These are phyloP conservation scores for Cordyceps pruinosa DNA, from an alignment of 2,329 filamentous ascomycete genomes.

Conservation along the genomic window DNA sequence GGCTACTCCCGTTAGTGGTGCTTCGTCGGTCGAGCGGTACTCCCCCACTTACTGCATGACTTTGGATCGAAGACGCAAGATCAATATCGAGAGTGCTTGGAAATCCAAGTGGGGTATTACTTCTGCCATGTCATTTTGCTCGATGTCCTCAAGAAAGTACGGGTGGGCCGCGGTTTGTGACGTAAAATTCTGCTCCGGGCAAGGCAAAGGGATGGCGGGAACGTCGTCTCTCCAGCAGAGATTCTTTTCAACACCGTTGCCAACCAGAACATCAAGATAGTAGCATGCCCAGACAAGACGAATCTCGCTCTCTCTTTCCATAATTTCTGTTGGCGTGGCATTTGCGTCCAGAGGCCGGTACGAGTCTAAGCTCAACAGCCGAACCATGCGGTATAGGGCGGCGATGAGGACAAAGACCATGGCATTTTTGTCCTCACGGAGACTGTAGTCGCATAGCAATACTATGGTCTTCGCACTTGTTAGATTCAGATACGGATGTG, in stretches of 20 bases:
- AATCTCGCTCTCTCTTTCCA: slow-evolving; percentile 16
- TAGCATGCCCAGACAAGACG: slow-evolving; percentile 21
- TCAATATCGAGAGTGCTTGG: slow-evolving; percentile 14
- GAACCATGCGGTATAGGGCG: slow-evolving; percentile 18
- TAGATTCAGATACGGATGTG: slow-evolving; percentile 17
- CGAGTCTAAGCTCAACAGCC: slow-evolving; percentile 17
- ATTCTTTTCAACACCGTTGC: slow-evolving; percentile 18
- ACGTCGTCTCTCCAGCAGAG: slow-evolving; percentile 18
- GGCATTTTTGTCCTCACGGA: slow-evolving; percentile 18
- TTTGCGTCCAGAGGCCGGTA: slow-evolving; percentile 10
- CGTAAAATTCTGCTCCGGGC: slow-evolving; percentile 15
- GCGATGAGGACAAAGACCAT: slow-evolving; percentile 19
- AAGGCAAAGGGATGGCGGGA: slow-evolving; percentile 19
- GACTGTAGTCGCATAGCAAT: slow-evolving; percentile 19
- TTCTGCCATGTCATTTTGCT: slow-evolving; percentile 9
- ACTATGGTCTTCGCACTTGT: slow-evolving; percentile 15
- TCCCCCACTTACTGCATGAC: slow-evolving; percentile 16
- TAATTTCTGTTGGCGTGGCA: slow-evolving; percentile 9
- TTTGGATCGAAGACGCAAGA: slow-evolving; percentile 17
- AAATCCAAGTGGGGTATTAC: slow-evolving; percentile 16
- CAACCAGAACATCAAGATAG: slow-evolving; percentile 17
- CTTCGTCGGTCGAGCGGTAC: background rate
- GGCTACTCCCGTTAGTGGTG: slow-evolving; percentile 8
- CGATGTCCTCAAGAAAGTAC: slow-evolving; percentile 14
- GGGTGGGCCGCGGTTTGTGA: slow-evolving; percentile 5